Evolutionary conservation across 805 yeast species (phyloP), one percentile per base, ranked within the genome.

Genomic region (Wickerhamiella slavikovae): DNA sequence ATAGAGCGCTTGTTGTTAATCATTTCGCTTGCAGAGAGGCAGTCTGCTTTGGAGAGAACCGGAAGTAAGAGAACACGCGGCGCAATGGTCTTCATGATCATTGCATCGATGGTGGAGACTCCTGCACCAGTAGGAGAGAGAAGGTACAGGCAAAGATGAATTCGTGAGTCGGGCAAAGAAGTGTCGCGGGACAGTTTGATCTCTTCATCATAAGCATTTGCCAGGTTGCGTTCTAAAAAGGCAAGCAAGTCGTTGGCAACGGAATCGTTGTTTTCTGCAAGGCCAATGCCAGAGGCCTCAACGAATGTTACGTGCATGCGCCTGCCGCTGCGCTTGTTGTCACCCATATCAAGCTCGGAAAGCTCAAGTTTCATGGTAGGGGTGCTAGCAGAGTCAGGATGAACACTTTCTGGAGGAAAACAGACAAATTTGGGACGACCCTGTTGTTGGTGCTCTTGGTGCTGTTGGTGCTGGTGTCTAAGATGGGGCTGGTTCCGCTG

Each of bases 161-260:
- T 79, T 34, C 89, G 60, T n/a, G 70, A 67, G 51, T 77, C 92
- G 23, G 57, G 57, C 34, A 67, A 66, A 29, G 78, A 60, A 16
- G 93, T 93, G 47, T 79, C 78, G 62, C 95, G 71, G 50, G 66
- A 65, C 38, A 82, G 78, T 38, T 85, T 62, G 1, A 89, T 76
- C 49, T 82, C 94, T 48, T 82, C 93, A 2, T 78, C 79, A 27
- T 82, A 60, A 1, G 77, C 47, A 11, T 38, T 58, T 39, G 75
- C 82, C 46, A 72, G 75, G 47, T 74, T 80, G 32, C 55, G 61
- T 45, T 73, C 78, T 33, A 77, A 55, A 48, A 68, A 73, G 21
- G 59, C 58, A 31, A 62, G 62, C 30, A 77, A 60, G 31, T 62
- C 49, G 1, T 36, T 35, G 25, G 59, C 54, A 27, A 39, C 62